These are phyloP conservation scores for Trichoderma koningiopsis DNA, from an alignment of 2,329 filamentous ascomycete species.

Conservation along the genomic window DNA sequence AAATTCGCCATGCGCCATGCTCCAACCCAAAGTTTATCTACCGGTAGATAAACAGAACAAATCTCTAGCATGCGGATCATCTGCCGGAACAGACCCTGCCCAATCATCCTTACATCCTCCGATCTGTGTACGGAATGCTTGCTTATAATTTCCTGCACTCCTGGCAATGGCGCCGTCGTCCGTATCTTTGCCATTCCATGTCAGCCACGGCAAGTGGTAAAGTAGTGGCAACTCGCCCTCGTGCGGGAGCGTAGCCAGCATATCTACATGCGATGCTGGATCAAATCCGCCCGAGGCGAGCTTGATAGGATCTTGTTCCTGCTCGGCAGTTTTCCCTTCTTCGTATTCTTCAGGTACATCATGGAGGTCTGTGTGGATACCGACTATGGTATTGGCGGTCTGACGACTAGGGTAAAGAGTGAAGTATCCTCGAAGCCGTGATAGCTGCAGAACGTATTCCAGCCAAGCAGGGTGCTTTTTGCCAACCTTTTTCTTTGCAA, in stretches of 20 bases:
- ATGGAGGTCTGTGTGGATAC: conserved; percentile 75
- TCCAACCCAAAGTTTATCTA: conserved; percentile 30
- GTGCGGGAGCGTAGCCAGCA: conserved; percentile 53
- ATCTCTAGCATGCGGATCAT: conserved; percentile 53
- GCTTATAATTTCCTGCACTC: conserved; percentile 55
- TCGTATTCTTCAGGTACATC: conserved; percentile 70
- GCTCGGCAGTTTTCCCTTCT: conserved; percentile 31
- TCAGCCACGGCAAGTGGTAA: conserved; percentile 58
- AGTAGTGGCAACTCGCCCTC: conserved; percentile 49
- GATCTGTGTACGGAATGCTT: conserved; percentile 62
- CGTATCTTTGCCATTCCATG: conserved; percentile 62
- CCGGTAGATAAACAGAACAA: conserved; percentile 61
- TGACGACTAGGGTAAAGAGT: conserved; percentile 73
- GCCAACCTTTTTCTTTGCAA: conserved; percentile 62
- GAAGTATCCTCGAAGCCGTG: conserved; percentile 74
- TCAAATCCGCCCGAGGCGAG: conserved; percentile 41
- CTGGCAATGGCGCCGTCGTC: conserved; percentile 44
- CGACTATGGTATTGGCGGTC: conserved; percentile 60
- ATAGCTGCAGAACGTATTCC: conserved; percentile 76
- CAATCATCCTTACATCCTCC: conserved; percentile 62
- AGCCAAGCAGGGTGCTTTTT: conserved; percentile 74
- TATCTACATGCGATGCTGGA: conserved; percentile 45
- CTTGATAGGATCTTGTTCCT: conserved; percentile 30
- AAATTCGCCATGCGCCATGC: conserved; percentile 8
- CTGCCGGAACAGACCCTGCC: conserved; percentile 27